Evolutionary conservation across 2,329 filamentous ascomycete species (phyloP).

Genomic region (Cercospora zeae-maydis): DNA sequence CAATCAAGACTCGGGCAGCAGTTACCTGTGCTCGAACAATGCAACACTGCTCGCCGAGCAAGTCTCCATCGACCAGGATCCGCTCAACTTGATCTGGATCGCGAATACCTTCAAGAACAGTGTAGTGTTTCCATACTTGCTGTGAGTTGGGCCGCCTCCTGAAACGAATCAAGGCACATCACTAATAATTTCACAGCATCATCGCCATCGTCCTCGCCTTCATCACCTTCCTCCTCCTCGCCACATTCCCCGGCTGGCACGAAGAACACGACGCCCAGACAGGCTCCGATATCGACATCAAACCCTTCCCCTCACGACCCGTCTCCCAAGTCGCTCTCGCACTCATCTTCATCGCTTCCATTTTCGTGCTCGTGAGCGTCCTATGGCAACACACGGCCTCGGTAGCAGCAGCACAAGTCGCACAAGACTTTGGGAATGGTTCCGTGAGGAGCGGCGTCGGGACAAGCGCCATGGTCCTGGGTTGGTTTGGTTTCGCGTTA

Average conservation of each 20-base stretch:
- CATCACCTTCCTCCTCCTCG: slow-evolving; percentile 88
- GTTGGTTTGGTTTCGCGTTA: slow-evolving; percentile 93
- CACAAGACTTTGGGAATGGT: slow-evolving; percentile 88
- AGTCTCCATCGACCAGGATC: slow-evolving; percentile 86
- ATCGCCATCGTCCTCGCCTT: slow-evolving; percentile 97
- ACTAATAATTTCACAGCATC: slow-evolving; percentile 58
- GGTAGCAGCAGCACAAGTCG: slow-evolving; percentile 88
- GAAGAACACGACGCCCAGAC: slow-evolving; percentile 73
- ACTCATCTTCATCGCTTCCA: slow-evolving; percentile 73
- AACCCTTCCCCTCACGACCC: slow-evolving; percentile 86
- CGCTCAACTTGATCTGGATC: slow-evolving; percentile 94
- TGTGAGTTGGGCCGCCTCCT: slow-evolving; percentile 56
- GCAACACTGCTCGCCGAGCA: slow-evolving; percentile 88
- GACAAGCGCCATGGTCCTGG: slow-evolving; percentile 92
- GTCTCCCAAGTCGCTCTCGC: slow-evolving; percentile 91
- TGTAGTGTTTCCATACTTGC: slow-evolving; percentile 94
- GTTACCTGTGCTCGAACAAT: slow-evolving; percentile 95
- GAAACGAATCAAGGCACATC: not conserved
- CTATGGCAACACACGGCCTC: slow-evolving; percentile 95
- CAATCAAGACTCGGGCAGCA: slow-evolving; percentile 74
- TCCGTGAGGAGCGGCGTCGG: slow-evolving; percentile 82
- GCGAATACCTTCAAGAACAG: slow-evolving; percentile 97
- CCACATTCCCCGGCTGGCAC: slow-evolving; percentile 97
- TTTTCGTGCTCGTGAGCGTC: slow-evolving; percentile 64
- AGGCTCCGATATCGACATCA: slow-evolving; percentile 84